Conservation (phyloP, 2,329 filamentous ascomycete genomes). For the Dryadomyces quercivorus region DNA sequence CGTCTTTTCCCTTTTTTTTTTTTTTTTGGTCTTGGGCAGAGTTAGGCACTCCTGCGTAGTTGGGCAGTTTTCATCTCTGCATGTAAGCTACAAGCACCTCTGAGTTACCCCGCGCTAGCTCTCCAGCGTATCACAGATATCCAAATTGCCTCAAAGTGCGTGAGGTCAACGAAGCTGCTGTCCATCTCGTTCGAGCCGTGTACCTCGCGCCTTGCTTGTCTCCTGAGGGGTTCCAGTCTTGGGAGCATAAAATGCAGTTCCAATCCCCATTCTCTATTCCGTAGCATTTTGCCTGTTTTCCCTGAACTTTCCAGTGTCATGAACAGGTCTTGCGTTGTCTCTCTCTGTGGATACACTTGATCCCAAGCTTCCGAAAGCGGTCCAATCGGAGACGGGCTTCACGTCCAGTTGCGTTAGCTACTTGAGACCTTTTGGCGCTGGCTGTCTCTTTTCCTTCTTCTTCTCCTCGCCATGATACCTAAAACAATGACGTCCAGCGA, state of each 20-base stretch:
- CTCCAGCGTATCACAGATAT: background rate
- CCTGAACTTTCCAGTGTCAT: background rate
- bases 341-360: background rate
- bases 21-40: no score
- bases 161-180: background rate
- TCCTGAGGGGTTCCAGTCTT: no score
- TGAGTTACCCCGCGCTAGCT: background rate
- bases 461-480: conserved; percentile 34
- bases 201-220: background rate
- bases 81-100: background rate
- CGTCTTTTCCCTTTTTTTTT: no score
- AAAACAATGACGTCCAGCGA: conserved; percentile 53
- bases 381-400: background rate
- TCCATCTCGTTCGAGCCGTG: background rate
- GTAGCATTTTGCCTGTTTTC: background rate
- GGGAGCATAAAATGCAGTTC: background rate
- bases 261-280: background rate
- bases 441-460: background rate
- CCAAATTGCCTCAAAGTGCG: background rate
- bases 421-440: background rate
- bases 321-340: background rate
- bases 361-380: background rate
- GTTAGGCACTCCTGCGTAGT: background rate
- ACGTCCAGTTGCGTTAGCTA: background rate
- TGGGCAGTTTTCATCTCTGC: background rate